Conservation (phyloP, 192 early-diverging fungal species). For the Mortierella hygrophila region DNA sequence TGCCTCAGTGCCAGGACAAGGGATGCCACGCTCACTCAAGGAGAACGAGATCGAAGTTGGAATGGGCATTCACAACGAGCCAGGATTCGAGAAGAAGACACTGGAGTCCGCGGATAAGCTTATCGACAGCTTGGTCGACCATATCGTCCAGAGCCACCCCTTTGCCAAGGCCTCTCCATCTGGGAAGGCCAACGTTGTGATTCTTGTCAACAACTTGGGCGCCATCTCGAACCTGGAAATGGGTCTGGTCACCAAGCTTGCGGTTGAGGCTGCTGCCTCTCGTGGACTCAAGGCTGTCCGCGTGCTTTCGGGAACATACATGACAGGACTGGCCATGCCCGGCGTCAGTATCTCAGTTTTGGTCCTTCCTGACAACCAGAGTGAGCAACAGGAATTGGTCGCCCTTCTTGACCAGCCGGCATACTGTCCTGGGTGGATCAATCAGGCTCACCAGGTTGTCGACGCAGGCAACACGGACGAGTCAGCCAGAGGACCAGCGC, state of each 20-base stretch:
- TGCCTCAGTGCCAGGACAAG: slow-evolving; percentile 78
- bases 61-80: slow-evolving; percentile 88
- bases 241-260: slow-evolving; percentile 77
- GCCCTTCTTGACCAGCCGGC: slow-evolving; percentile 69
- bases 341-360: slow-evolving; percentile 80
- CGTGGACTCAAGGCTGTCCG: slow-evolving; percentile 62
- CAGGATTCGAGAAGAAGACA: slow-evolving; percentile 72
- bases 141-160: slow-evolving; percentile 45
- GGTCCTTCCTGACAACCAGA: slow-evolving; percentile 63
- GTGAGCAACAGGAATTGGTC: slow-evolving; percentile 50
- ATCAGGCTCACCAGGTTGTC: slow-evolving; percentile 41
- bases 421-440: slow-evolving; percentile 74
- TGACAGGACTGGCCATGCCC: slow-evolving; percentile 88
- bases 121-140: slow-evolving; percentile 66
- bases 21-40: slow-evolving; percentile 64
- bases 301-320: slow-evolving; percentile 77
- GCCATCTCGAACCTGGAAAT: slow-evolving; percentile 80
- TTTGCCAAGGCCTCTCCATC: slow-evolving; percentile 55
- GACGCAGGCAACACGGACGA: slow-evolving; percentile 65
- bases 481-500: slow-evolving; percentile 19
- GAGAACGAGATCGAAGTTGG: slow-evolving; percentile 77
- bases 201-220: slow-evolving; percentile 91
- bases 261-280: slow-evolving; percentile 60
- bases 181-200: slow-evolving; percentile 62
- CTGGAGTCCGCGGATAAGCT: slow-evolving; percentile 64